A percentile compares a stretch with the other conserved stretches of the same genome.
These are phyloP conservation scores for Lachancea mirantina DNA, from an alignment of 805 yeast species.

Conservation along the genomic window DNA sequence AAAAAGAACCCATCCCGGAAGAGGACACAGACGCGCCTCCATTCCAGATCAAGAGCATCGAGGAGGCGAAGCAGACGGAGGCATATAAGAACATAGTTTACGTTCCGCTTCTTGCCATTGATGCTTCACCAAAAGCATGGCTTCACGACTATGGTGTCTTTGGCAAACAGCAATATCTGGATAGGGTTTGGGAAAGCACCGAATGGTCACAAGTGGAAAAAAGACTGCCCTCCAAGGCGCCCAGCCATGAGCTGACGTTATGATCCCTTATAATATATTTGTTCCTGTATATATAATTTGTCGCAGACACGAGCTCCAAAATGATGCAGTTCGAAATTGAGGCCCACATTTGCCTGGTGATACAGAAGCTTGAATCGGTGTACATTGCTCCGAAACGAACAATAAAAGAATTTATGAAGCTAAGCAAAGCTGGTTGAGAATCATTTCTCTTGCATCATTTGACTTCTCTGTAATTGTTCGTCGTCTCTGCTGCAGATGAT, in stretches of 20 bases:
- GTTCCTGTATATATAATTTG: constrained; percentile 10
- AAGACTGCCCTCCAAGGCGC: constrained; percentile 30
- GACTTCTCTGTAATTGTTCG: too few species aligned
- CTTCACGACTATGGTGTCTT: constrained; percentile 70
- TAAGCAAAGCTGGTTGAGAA: too few species aligned
- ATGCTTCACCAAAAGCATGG: constrained; percentile 65
- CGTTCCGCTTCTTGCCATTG: constrained; percentile 62
- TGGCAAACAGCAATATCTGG: constrained; percentile 59
- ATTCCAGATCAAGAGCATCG: constrained; percentile 23
- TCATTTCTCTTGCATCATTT: too few species aligned
- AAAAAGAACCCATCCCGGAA: constrained; percentile 11
- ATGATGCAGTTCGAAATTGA: too few species aligned
- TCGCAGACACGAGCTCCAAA: constrained; percentile 1
- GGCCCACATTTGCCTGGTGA: too few species aligned
- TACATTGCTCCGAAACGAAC: too few species aligned
- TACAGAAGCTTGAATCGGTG: too few species aligned
- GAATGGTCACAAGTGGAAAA: constrained; percentile 63
- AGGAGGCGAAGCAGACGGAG: constrained; percentile 34
- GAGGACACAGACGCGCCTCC: constrained; percentile 3
- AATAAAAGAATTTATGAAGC: too few species aligned
- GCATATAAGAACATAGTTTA: constrained; percentile 24
- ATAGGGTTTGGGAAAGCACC: constrained; percentile 60
- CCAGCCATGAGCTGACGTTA: constrained; percentile 7
- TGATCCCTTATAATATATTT: constrained; percentile 2
- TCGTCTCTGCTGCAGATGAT: too few species aligned